Percentiles rank a stretch among this genome's conserved stretches.
Conservation (phyloP, 2,329 filamentous ascomycete genomes). For the Colletotrichum australisinense region DNA sequence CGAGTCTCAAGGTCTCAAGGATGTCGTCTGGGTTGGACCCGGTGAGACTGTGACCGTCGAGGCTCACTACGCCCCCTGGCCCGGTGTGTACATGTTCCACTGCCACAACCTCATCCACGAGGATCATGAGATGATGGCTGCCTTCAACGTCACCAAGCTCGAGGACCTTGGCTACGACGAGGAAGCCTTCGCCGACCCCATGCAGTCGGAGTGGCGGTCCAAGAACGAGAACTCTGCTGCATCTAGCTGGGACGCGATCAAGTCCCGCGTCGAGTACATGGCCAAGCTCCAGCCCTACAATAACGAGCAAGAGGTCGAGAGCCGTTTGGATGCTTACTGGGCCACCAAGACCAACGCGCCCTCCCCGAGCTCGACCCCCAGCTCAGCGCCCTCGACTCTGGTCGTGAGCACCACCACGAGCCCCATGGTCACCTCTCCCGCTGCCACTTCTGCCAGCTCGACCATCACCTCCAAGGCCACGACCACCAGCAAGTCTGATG, state of each 20-base stretch:
- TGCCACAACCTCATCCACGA: constrained; percentile 57
- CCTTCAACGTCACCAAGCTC: constrained; percentile 53
- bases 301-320: constrained; percentile 44
- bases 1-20: constrained; percentile 62
- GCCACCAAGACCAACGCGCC: constrained; percentile 29
- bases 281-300: constrained; percentile 47
- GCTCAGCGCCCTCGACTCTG: not conserved
- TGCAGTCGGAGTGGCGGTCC: constrained; percentile 49
- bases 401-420: not conserved
- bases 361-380: not conserved
- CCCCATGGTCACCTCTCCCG: not conserved
- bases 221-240: constrained; percentile 41
- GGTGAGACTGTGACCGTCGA: constrained; percentile 59
- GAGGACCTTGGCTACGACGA: constrained; percentile 51
- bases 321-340: constrained; percentile 47
- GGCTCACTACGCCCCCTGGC: constrained; percentile 63
- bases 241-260: constrained; percentile 43
- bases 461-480: not conserved
- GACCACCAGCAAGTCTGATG: constrained; percentile 8
- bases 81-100: constrained; percentile 60
- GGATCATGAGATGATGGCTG: constrained; percentile 57
- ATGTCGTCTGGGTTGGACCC: constrained; percentile 61
- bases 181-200: constrained; percentile 50
- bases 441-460: not conserved
- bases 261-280: constrained; percentile 45